A percentile compares a stretch with the other conserved stretches of the same genome.
Evolutionary conservation across 768 basidiomycete species (phyloP).

Genomic region (Inosperma sp.): DNA sequence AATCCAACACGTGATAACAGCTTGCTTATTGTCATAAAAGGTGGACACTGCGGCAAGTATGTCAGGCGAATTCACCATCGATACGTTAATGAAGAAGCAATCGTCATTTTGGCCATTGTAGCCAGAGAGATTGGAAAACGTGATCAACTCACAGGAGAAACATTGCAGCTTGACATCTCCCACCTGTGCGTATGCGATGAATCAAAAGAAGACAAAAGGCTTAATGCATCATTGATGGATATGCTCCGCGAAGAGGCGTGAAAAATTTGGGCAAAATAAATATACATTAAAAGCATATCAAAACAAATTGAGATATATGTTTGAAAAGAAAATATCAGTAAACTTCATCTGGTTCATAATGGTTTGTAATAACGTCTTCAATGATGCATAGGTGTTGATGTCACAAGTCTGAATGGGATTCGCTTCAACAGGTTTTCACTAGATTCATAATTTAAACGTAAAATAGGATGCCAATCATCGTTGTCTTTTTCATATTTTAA

Average conservation of each 20-base stretch:
- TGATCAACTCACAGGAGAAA: conserved; percentile 4
- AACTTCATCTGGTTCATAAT: too few species aligned
- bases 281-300: too few species aligned
- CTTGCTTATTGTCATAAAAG: conserved; percentile 12
- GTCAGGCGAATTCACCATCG: conserved; percentile 12
- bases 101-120: conserved; percentile 4
- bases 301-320: too few species aligned
- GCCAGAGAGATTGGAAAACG: not conserved
- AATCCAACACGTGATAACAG: conserved; percentile 16
- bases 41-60: conserved; percentile 14
- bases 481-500: too few species aligned
- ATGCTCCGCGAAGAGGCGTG: conserved; percentile 1
- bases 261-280: too few species aligned
- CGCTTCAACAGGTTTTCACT: too few species aligned
- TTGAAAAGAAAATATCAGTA: too few species aligned
- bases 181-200: conserved; percentile 3
- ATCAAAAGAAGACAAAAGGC: not conserved
- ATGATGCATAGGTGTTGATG: too few species aligned
- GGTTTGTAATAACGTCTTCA: too few species aligned
- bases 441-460: too few species aligned
- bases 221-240: not conserved
- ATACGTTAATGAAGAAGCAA: not conserved
- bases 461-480: too few species aligned
- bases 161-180: not conserved
- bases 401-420: too few species aligned